Percentiles rank a stretch among this genome's conserved stretches.
phyloP scores from a whole-genome alignment of 139 green algal genomes.

The Closterium sp. region DNA sequence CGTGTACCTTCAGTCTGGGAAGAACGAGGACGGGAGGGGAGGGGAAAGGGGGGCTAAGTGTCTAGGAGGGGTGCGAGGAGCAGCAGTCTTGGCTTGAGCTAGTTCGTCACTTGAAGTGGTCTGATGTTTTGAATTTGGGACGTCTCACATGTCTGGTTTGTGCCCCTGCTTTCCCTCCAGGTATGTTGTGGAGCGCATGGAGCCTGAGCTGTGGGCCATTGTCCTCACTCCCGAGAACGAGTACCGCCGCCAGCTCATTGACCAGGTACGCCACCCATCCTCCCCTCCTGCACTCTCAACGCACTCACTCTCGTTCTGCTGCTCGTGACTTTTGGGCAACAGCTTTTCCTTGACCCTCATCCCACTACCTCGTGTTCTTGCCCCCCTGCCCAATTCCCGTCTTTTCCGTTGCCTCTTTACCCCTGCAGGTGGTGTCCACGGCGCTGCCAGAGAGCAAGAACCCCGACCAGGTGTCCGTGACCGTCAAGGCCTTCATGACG shows the following conservation, averaged over 20 bases:
- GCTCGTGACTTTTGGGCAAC: neutral
- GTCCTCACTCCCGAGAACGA: slow-evolving; percentile 85
- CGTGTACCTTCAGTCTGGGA: neutral
- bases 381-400: neutral
- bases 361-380: neutral
- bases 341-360: neutral
- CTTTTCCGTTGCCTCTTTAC: neutral
- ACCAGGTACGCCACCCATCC: slow-evolving; percentile 52
- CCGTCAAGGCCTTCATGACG: slow-evolving; percentile 98
- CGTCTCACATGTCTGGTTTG: neutral
- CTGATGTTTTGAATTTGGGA: neutral
- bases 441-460: slow-evolving; percentile 97
- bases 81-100: neutral
- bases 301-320: neutral
- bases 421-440: slow-evolving; percentile 87
- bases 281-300: neutral
- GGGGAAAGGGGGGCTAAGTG: neutral
- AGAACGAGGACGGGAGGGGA: neutral
- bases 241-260: slow-evolving; percentile 82
- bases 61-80: neutral
- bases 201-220: slow-evolving; percentile 87
- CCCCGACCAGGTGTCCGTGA: slow-evolving; percentile 94
- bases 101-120: neutral
- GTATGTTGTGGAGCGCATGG: slow-evolving; percentile 94
- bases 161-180: slow-evolving; percentile 1